Evolutionary conservation across 2,329 filamentous ascomycete species (phyloP).

Genomic region (Gremmenia infestans): DNA sequence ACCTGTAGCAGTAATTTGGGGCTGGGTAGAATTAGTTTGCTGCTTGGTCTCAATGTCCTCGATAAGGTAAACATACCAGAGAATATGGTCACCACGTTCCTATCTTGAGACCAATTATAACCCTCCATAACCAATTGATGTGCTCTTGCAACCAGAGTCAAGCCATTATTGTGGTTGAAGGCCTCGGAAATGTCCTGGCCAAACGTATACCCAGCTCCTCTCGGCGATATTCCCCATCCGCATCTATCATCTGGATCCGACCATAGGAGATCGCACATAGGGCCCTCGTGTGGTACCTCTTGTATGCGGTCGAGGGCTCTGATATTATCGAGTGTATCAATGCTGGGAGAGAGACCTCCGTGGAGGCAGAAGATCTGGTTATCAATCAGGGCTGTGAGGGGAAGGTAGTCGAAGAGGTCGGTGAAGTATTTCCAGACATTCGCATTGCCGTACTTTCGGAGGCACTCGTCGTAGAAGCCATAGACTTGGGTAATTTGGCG

Average conservation of each 20-base stretch:
- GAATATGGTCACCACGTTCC: constrained; percentile 98
- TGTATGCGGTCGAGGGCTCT: constrained; percentile 92
- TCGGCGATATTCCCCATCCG: constrained; percentile 92
- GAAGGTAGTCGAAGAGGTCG: constrained; percentile 97
- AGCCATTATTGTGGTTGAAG: constrained; percentile 98
- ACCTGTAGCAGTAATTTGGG: constrained; percentile 96
- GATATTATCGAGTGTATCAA: constrained; percentile 94
- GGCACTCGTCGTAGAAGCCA: constrained; percentile 98
- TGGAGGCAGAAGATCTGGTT: constrained; percentile 99
- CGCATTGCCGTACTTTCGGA: constrained; percentile 97
- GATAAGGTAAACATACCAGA: constrained; percentile 57
- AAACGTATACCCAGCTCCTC: constrained; percentile 92
- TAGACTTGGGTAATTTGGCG: constrained; percentile 99
- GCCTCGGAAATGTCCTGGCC: constrained; percentile 97
- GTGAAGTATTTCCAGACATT: constrained; percentile 99
- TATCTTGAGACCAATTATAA: constrained; percentile 98
- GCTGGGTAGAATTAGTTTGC: constrained; percentile 43
- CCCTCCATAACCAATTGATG: constrained; percentile 99
- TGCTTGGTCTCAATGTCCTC: not conserved
- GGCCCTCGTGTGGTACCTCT: constrained; percentile 95
- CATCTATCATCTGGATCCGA: constrained; percentile 96
- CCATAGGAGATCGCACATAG: constrained; percentile 98
- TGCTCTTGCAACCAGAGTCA: constrained; percentile 91
- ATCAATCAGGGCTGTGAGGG: constrained; percentile 93
- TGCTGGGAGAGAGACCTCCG: constrained; percentile 92